phyloP scores from a whole-genome alignment of 1,139 yeast genomes.

The Suhomyces atakaporum region DNA sequence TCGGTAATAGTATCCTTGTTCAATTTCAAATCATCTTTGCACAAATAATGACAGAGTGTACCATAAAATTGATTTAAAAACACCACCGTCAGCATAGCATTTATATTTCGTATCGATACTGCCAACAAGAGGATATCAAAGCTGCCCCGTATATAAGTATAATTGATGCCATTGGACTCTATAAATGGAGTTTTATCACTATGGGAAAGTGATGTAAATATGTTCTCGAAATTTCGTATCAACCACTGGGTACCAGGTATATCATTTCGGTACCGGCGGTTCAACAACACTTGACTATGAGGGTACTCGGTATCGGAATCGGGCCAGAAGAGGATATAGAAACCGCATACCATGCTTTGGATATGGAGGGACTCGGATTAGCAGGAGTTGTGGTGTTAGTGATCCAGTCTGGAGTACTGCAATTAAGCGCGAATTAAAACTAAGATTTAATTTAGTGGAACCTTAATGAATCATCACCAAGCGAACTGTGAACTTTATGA shows the following conservation, averaged over 20 bases:
- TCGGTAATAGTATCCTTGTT: constrained; percentile 39
- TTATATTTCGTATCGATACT: constrained; percentile 34
- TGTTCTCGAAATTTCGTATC: constrained; percentile 29
- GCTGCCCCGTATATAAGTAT: constrained; percentile 31
- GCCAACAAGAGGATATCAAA: constrained; percentile 36
- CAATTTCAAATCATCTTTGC: constrained; percentile 13
- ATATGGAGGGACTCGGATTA: no score
- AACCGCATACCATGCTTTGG: constrained; percentile 40
- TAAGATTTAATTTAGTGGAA: no score
- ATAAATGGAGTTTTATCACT: constrained; percentile 37
- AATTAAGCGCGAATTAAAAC: no score
- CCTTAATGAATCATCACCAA: no score
- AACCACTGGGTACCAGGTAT: constrained; percentile 30
- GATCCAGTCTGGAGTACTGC: no score
- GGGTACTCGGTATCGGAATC: constrained; percentile 30
- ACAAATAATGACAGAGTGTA: constrained; percentile 35
- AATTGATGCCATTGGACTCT: constrained; percentile 31
- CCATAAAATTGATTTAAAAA: constrained; percentile 38
- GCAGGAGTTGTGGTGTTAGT: no score
- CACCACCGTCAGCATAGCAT: constrained; percentile 45
- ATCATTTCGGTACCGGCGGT: constrained; percentile 39
- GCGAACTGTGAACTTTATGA: no score
- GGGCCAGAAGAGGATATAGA: constrained; percentile 41
- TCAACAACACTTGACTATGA: constrained; percentile 38
- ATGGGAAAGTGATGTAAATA: constrained; percentile 22